These are phyloP conservation scores for Tylopilus sp. DNA, from an alignment of 768 basidiomycete species.

Conservation along the genomic window DNA sequence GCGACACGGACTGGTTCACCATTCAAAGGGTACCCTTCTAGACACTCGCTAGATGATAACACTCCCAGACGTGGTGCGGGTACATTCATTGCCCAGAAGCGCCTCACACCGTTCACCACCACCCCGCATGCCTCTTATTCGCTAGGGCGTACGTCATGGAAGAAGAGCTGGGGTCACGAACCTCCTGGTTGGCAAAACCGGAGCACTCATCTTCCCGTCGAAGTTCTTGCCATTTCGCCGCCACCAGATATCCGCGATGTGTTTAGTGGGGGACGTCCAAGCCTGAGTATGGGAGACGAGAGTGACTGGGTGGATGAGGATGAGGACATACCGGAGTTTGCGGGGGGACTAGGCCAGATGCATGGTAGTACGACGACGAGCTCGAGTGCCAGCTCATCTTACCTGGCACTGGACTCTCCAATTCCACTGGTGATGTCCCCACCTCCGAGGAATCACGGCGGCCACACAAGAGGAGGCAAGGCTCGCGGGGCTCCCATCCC, in stretches of 20 bases:
- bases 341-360: slow-evolving; percentile 73
- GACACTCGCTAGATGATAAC: slow-evolving; percentile 47
- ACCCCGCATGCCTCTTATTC: slow-evolving; percentile 49
- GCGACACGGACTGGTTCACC: slow-evolving; percentile 63
- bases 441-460: slow-evolving; percentile 46
- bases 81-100: slow-evolving; percentile 81
- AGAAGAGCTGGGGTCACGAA: slow-evolving; percentile 84
- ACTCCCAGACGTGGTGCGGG: slow-evolving; percentile 42
- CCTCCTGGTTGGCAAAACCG: slow-evolving; percentile 82
- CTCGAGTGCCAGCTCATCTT: slow-evolving; percentile 23
- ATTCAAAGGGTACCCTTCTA: slow-evolving; percentile 45
- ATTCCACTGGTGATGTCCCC: slow-evolving; percentile 45
- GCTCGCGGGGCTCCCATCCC: slow-evolving; percentile 21
- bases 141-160: slow-evolving; percentile 75
- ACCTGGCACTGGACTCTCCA: slow-evolving; percentile 33
- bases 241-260: slow-evolving; percentile 64
- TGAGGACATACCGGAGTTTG: slow-evolving; percentile 68
- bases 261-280: slow-evolving; percentile 59
- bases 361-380: slow-evolving; percentile 28
- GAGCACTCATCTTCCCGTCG: slow-evolving; percentile 62
- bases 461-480: slow-evolving; percentile 36
- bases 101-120: slow-evolving; percentile 63
- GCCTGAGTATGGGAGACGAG: slow-evolving; percentile 65
- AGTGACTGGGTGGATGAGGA: slow-evolving; percentile 90
- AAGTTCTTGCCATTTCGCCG: slow-evolving; percentile 72